Percentiles rank a stretch among this genome's conserved stretches.
phyloP scores from a whole-genome alignment of 2,329 filamentous ascomycete species.

The Trichocomaceae sp. region DNA sequence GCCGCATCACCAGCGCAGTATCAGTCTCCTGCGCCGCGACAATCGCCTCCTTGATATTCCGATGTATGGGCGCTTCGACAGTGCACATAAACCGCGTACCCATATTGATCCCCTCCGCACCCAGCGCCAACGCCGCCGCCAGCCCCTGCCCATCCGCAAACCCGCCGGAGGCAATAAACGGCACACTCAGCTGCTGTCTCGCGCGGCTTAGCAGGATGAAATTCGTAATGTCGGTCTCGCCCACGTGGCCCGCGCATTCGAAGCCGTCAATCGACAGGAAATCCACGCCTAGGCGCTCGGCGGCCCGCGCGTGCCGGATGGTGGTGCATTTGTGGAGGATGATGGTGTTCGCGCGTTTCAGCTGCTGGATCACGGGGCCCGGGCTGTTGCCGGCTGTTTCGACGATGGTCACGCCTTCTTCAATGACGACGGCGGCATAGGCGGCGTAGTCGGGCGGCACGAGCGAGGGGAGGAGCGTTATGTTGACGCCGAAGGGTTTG shows the following conservation, averaged over 20 bases:
- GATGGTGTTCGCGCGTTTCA: conserved; percentile 71
- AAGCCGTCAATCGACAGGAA: conserved; percentile 97
- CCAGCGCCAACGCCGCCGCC: conserved; percentile 80
- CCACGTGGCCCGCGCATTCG: conserved; percentile 73
- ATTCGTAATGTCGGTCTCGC: conserved; percentile 49
- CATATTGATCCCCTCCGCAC: conserved; percentile 96
- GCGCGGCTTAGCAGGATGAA: conserved; percentile 69
- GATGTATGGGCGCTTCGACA: conserved; percentile 82
- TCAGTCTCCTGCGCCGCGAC: conserved; percentile 83
- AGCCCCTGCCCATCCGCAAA: conserved; percentile 93
- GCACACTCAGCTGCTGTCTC: conserved; percentile 72
- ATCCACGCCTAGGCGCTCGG: conserved; percentile 90
- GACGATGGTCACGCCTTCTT: conserved; percentile 84
- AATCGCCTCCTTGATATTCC: conserved; percentile 90
- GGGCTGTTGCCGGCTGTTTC: conserved; percentile 90
- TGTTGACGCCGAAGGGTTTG: conserved; percentile 76
- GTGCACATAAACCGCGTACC: conserved; percentile 97
- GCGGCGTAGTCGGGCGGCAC: conserved; percentile 86
- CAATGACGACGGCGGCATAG: conserved; percentile 86
- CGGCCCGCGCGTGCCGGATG: conserved; percentile 84
- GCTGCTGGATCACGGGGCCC: conserved; percentile 78
- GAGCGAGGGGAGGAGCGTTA: conserved; percentile 85
- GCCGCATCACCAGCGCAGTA: conserved; percentile 76
- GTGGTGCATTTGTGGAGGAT: conserved; percentile 98
- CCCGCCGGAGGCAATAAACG: conserved; percentile 92